Percentiles rank a stretch among this genome's conserved stretches.
phyloP scores from a whole-genome alignment of 768 basidiomycete genomes.

The Roridomyces roridus region DNA sequence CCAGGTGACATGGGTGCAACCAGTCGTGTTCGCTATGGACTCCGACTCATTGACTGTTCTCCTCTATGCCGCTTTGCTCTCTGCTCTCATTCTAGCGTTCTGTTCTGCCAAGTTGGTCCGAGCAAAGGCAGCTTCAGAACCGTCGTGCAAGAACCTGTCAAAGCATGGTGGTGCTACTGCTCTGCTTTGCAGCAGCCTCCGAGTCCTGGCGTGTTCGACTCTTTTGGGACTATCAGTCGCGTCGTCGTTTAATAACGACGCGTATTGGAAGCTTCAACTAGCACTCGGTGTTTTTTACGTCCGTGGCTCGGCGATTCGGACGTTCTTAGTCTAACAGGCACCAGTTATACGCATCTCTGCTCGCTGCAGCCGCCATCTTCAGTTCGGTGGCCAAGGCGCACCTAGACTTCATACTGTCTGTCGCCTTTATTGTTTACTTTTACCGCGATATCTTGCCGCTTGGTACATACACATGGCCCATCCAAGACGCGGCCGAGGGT shows the following conservation, averaged over 20 bases:
- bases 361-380: not conserved
- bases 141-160: conserved; percentile 13
- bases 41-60: conserved; percentile 12
- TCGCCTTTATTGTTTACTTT: conserved; percentile 52
- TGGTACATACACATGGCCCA: conserved; percentile 52
- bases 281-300: conserved; percentile 19
- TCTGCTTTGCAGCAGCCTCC: conserved; percentile 4
- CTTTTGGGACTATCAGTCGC: conserved; percentile 17
- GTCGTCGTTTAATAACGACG: not conserved
- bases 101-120: not conserved
- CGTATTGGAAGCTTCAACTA: not conserved
- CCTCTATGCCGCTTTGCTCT: conserved; percentile 11
- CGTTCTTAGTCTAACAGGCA: not conserved
- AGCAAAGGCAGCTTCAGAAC: too few relatives aligned
- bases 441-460: conserved; percentile 67
- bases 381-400: conserved; percentile 25
- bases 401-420: conserved; percentile 48
- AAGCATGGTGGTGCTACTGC: conserved; percentile 14
- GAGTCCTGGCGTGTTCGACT: conserved; percentile 5
- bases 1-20: too few relatives aligned
- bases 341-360: conserved; percentile 13
- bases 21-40: too few relatives aligned
- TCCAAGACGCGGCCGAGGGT: conserved; percentile 54
- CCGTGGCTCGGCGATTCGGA: not conserved
- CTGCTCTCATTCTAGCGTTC: conserved; percentile 1